These are phyloP conservation scores for Oryza officinalis DNA, from an alignment of 176 grass and related monocot species.

Conservation along the genomic window DNA sequence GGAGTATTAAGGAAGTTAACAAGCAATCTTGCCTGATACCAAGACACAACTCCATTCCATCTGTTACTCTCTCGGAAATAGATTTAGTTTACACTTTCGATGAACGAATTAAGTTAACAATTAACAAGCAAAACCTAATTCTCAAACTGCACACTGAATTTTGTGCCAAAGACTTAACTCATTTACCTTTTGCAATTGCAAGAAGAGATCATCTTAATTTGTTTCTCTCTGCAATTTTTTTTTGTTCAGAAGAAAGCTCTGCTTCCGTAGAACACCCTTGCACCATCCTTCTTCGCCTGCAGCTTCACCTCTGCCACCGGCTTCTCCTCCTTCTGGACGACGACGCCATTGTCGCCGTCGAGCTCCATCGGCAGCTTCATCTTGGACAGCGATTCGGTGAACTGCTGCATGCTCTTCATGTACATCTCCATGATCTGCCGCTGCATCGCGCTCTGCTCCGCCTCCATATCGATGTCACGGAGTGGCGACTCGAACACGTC, in stretches of 20 bases:
- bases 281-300: slow-evolving; percentile 66
- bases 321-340: slow-evolving; percentile 42
- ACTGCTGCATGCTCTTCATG: slow-evolving; percentile 94
- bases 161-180: not conserved
- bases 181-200: not conserved
- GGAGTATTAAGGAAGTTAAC: not conserved
- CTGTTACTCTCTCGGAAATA: slow-evolving; percentile 3
- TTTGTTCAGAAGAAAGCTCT: slow-evolving; percentile 88
- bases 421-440: slow-evolving; percentile 98
- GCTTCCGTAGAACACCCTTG: slow-evolving; percentile 92
- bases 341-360: slow-evolving; percentile 23
- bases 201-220: not conserved
- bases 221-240: not conserved
- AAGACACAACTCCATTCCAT: not conserved
- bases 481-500: slow-evolving; percentile 58
- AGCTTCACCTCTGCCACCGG: slow-evolving; percentile 35
- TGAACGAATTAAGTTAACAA: slow-evolving; percentile 28
- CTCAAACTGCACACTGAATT: not conserved
- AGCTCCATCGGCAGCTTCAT: slow-evolving; percentile 82
- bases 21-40: slow-evolving; percentile 7
- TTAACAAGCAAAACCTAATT: slow-evolving; percentile 22
- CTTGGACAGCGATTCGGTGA: slow-evolving; percentile 68
- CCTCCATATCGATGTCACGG: slow-evolving; percentile 55
- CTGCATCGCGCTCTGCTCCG: slow-evolving; percentile 86
- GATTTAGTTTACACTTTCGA: not conserved